These are phyloP conservation scores for Penicillium sp. DNA, from an alignment of 2,329 filamentous ascomycete species.

Conservation along the genomic window DNA sequence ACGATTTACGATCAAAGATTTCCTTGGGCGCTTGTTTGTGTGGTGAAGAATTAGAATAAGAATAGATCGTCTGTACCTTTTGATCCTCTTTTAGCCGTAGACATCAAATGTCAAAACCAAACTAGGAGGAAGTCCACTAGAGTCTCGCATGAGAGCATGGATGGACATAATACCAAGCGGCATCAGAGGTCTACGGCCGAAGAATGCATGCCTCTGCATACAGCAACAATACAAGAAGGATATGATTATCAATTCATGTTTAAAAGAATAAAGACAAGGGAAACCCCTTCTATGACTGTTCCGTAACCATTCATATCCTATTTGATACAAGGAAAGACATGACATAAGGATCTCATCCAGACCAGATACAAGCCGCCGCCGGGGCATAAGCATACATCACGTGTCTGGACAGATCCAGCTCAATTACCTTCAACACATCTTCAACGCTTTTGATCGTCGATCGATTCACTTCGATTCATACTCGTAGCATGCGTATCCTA, in stretches of 20 bases:
- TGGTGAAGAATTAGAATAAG: neutral
- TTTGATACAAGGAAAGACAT: constrained; percentile 5
- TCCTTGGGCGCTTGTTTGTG: neutral
- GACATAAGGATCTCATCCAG: neutral
- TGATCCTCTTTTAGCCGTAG: no score
- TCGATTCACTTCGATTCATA: constrained; percentile 23
- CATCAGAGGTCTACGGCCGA: no score
- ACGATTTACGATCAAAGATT: neutral
- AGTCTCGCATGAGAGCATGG: no score
- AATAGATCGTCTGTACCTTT: neutral
- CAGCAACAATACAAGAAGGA: neutral
- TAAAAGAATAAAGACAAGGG: neutral
- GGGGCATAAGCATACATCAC: constrained; percentile 11
- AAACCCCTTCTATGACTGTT: neutral
- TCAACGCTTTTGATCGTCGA: constrained; percentile 11
- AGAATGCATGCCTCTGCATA: no score
- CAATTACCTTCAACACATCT: neutral
- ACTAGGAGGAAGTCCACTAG: neutral
- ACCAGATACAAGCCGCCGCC: constrained; percentile 6
- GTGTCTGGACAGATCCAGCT: constrained; percentile 2
- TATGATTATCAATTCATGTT: neutral
- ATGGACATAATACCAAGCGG: no score
- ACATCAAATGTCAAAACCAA: no score
- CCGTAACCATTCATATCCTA: constrained; percentile 7
- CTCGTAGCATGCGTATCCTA: constrained; percentile 17